Base-by-base conservation (phyloP, 1,284 basidiomycete genomes). In the Ustilago hordei region DNA sequence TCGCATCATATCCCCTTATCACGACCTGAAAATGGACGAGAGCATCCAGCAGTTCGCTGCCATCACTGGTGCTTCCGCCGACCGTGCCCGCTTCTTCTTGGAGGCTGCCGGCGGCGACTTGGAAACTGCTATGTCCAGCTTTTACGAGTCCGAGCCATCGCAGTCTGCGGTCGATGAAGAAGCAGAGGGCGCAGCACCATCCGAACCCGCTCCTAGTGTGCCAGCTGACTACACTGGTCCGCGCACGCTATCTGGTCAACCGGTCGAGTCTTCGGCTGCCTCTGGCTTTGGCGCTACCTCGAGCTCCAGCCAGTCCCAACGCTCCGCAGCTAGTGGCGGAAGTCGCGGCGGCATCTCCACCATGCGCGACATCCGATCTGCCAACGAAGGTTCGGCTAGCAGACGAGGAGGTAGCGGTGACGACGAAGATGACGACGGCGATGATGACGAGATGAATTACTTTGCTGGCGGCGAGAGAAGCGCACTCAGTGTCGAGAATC, bases 401-500 rank as follows among this genome's bases (percentile, higher is more conserved):
- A 38, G 70, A 8, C 64, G 75, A 48, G 50, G 69, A 43, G 72
- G 56, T 43, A 15, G 43, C n/a, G n/a, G n/a, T 45, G 43, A 19
- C 19, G 74, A 64, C n/a, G 76, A 76, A 15, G 80, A 81, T 36
- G 69, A 74, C 4, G 72, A 78, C n/a, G 81, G 75, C 6, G 69
- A 75, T 31, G 70, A 78, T 35, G 82, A 82, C 38, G 81, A 83
- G 47, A 74, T 82, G 53, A 83, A 86, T 60, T 74, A 85, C 48
- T 86, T 76, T 67, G 76, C 86, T 12, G 86, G 86, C 13, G 86
- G 86, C 28, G 85, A 85, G 62, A 76, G 80, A 34, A 98, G 95
- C 87, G 96, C 95, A 0, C 89, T 99, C 43, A 93, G 92, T 3
- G 91, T 99, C 0, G 91, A 97, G 87, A 94, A 95, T 83, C 96